Percentiles rank a stretch among this genome's conserved stretches.
phyloP scores from a whole-genome alignment of 176 grass and related monocot species.

The Zea luxurians region DNA sequence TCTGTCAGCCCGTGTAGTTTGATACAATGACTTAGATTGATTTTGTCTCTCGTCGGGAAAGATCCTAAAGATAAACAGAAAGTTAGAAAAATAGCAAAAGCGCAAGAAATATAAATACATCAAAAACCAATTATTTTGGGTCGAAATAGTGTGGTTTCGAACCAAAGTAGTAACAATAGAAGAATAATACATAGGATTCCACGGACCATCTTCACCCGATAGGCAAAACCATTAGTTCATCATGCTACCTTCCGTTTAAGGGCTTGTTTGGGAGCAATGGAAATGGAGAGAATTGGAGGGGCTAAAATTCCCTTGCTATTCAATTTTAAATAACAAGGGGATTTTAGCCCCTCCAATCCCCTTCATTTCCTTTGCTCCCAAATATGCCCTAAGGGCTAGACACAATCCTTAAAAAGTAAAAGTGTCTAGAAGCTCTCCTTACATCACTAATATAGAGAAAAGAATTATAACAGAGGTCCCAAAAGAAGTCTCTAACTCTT shows the following conservation, averaged over 20 bases:
- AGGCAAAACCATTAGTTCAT: neutral
- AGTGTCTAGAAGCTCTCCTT: neutral
- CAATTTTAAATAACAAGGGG: too few species aligned
- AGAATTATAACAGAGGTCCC: neutral
- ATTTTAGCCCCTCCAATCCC: too few species aligned
- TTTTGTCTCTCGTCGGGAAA: conserved; percentile 75
- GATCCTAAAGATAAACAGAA: conserved; percentile 45
- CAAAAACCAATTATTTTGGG: neutral
- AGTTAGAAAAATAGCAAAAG: neutral
- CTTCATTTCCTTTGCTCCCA: too few species aligned
- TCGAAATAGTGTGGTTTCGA: neutral
- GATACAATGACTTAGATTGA: conserved; percentile 50
- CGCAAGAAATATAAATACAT: neutral
- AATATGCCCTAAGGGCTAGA: neutral
- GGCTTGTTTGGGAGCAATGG: neutral
- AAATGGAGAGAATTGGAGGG: too few species aligned
- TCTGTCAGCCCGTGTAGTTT: conserved; percentile 44
- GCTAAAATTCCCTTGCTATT: too few species aligned
- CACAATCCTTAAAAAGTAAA: neutral
- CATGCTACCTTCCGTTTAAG: neutral
- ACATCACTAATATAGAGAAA: neutral
- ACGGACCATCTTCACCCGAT: neutral
- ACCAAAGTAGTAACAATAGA: neutral
- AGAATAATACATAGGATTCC: neutral
- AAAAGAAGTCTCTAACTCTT: neutral